These are phyloP conservation scores for Hypoxylon sp. DNA, from an alignment of 2,329 filamentous ascomycete genomes.

Conservation along the genomic window DNA sequence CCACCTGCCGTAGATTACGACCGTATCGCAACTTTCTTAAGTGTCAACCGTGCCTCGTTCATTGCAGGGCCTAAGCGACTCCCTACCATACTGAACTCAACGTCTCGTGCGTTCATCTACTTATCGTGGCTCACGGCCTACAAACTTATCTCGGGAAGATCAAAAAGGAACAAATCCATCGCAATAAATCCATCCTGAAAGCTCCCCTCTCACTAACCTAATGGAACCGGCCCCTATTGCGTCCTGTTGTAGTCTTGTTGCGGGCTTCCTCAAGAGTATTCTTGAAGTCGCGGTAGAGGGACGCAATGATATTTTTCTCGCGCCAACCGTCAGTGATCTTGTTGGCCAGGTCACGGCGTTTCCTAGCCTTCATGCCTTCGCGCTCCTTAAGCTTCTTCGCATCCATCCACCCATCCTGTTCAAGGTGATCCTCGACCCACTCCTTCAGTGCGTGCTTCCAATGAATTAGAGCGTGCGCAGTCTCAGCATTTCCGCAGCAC, in stretches of 20 bases:
- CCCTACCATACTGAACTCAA: neutral
- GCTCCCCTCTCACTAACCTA: slow-evolving; percentile 11
- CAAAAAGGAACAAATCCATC: neutral
- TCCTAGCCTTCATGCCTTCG: slow-evolving; percentile 72
- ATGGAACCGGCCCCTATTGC: slow-evolving; percentile 31
- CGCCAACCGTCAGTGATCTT: slow-evolving; percentile 76
- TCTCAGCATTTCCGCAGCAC: slow-evolving; percentile 70
- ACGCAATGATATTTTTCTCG: slow-evolving; percentile 68
- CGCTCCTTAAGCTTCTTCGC: slow-evolving; percentile 72
- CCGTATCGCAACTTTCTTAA: neutral
- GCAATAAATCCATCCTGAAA: neutral
- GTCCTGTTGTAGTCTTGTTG: slow-evolving; percentile 57
- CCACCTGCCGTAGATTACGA: neutral
- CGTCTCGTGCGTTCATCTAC: neutral
- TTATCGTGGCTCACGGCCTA: neutral
- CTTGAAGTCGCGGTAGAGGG: slow-evolving; percentile 77
- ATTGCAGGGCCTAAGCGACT: neutral
- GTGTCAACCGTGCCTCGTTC: neutral
- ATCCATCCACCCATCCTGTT: slow-evolving; percentile 69
- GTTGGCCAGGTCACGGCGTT: slow-evolving; percentile 72
- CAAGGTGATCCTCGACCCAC: slow-evolving; percentile 76
- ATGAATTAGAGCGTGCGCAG: slow-evolving; percentile 79
- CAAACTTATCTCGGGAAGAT: neutral
- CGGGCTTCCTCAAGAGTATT: slow-evolving; percentile 71
- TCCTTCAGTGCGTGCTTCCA: slow-evolving; percentile 83